phyloP scores from a whole-genome alignment of 176 grass and related monocot species.

The Phragmites australis region DNA sequence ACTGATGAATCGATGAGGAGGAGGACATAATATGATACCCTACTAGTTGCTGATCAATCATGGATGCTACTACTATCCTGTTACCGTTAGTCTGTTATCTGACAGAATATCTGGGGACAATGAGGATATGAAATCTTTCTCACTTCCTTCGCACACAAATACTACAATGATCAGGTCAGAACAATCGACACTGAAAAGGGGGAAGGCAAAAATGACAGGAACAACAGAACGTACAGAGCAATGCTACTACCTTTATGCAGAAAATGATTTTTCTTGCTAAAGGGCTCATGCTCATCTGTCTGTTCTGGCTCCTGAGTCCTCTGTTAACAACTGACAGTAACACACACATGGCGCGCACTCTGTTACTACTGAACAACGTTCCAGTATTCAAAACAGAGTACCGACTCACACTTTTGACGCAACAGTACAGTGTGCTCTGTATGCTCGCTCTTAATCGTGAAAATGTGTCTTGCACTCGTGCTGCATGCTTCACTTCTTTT shows the following conservation, averaged over 20 bases:
- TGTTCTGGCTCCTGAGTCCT: background rate
- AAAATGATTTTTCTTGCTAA: background rate
- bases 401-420: background rate
- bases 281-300: background rate
- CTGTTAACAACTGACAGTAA: background rate
- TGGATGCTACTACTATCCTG: background rate
- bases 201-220: background rate
- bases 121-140: background rate
- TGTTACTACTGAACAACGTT: background rate
- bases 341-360: conserved; percentile 18
- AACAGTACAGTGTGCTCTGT: no score
- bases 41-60: background rate
- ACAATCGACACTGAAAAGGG: background rate
- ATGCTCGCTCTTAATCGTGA: background rate
- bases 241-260: background rate
- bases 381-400: background rate
- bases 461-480: background rate
- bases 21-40: background rate
- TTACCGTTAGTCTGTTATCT: conserved; percentile 13
- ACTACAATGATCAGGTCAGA: background rate
- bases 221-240: background rate
- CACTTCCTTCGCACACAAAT: background rate
- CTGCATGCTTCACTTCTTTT: background rate
- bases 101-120: conserved; percentile 1
- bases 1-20: conserved; percentile 3